Evolutionary conservation across 2,329 filamentous ascomycete species (phyloP).

Genomic region (Pestalotiopsis fici): DNA sequence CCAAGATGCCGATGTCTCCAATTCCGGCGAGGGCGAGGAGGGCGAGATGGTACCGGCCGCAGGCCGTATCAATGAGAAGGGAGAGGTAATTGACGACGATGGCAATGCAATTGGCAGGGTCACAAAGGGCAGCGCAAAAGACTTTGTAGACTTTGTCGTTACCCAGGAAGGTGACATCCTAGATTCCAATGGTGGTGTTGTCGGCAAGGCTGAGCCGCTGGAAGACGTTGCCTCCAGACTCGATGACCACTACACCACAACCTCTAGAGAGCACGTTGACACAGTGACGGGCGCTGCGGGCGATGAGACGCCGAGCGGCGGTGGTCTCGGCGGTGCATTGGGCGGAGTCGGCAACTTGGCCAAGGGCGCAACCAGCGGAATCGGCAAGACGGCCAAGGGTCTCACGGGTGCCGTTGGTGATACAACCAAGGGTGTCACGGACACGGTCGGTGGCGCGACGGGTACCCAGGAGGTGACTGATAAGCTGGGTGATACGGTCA

Average conservation of each 20-base stretch:
- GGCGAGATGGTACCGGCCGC: conserved; percentile 35
- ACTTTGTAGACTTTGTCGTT: conserved; percentile 32
- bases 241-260: conserved; percentile 27
- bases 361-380: conserved; percentile 19
- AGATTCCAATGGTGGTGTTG: conserved; percentile 28
- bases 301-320: conserved; percentile 1
- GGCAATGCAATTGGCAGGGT: conserved; percentile 47
- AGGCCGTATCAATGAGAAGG: conserved; percentile 50
- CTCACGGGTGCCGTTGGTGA: conserved; percentile 21
- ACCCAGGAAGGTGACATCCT: conserved; percentile 36
- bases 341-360: conserved; percentile 22
- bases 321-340: conserved; percentile 15
- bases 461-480: conserved; percentile 21
- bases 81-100: conserved; percentile 58
- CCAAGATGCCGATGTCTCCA: conserved; percentile 9
- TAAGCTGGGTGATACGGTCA: conserved; percentile 20
- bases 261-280: conserved; percentile 17
- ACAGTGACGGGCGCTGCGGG: conserved; percentile 7
- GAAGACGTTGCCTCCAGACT: conserved; percentile 29
- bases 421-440: conserved; percentile 21
- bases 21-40: conserved; percentile 24
- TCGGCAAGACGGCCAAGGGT: conserved; percentile 21
- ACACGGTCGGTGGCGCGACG: conserved; percentile 21
- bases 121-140: conserved; percentile 26
- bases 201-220: conserved; percentile 33